Evolutionary conservation across 2,329 filamentous ascomycete species (phyloP), one percentile per base, ranked within the genome.

Genomic region (Alternaria atra): DNA sequence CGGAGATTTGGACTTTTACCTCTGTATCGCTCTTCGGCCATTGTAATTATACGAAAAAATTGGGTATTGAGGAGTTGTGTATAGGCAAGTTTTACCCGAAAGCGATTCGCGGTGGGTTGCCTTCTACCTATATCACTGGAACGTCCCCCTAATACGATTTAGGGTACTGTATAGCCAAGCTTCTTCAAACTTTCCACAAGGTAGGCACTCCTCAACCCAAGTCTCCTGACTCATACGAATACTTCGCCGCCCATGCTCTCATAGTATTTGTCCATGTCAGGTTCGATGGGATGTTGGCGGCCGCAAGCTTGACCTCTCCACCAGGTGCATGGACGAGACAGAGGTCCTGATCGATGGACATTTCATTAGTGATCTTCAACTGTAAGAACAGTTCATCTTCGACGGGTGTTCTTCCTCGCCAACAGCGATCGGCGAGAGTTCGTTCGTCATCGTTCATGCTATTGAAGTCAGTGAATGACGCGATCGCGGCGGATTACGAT

Each of bases 131-230:
- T 12, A 8, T 43, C 13, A 7, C 13, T 25, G 20, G 23, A n/a
- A 15, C 6, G 25, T 15, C 25, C 7, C 2, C 6, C 12, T 6
- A 27, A n/a, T 17, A 46, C 15, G 20, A 9, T 30, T 17, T 13
- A 9, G 9, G 3, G 2, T 23, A 1, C 17, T 42, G 0, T 3
- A 12, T 17, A 2, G 7, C 5, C 5, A 3, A 7, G 15, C 7
- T 10, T 44, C 2, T n/a, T 13, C 8, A 17, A 2, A 4, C 8
- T 15, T 15, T 10, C 30, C 15, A 30, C 6, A 46, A 30, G 15
- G 15, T 29, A 46, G 8, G 25, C 43, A 46, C 6, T 46, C 6
- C 0, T 10, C 25, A 12, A 13, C 17, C 43, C 43, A 46, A 7
- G 15, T 29, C 2, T 30, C 43, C 15, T 30, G 27, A 10, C 27